Base-by-base conservation (phyloP, 2,329 filamentous ascomycete species). In the Nigrospora sphaerica region DNA sequence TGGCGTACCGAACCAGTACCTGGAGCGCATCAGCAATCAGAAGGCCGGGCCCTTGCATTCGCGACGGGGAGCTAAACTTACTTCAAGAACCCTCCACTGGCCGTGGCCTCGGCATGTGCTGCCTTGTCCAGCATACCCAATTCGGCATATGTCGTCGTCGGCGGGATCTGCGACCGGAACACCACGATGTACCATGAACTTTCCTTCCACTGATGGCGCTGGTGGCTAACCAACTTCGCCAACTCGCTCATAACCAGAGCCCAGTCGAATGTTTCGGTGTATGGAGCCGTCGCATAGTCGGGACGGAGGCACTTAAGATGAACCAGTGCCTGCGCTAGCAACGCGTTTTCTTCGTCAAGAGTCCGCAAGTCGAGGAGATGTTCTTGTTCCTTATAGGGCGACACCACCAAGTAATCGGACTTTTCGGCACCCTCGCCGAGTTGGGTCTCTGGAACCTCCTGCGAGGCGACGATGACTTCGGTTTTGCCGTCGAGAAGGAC, bases 1-100 rank as follows among this genome's bases (percentile, higher is more conserved):
- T 17, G 85, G 83, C 32, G 70, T 73, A 2, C 89, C 88, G 64
- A 95, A 95, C 89, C 91, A 95, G 66, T 96, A 95, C 65, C 80
- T 83, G 52, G 40, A 39, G 16, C 32, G 36, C 49, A 54, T 60
- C 39, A 60, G 53, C 56, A 42, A 46, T 45, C 51, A 9, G 14
- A 31, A 16, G 11, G 18, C 35, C 35, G n/a, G 33, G 16, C 17
- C 17, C 32, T 36, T 28, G 18, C 38, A 48, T 43, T 49, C 49
- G 53, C 14, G 54, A 52, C 37, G 23, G 23, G 12, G 37, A 23
- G 32, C 23, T 47, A 23, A 19, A 64, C 73, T 60, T 67, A 82
- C 78, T 95, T 95, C 60, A 95, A 68, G 60, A 96, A 78, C 0
- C 89, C 89, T 6, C 90, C 90, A 57, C 82, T 87, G 35, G 76